These are phyloP conservation scores for Epichloe amarillans DNA, from an alignment of 2,329 filamentous ascomycete genomes.

Conservation along the genomic window DNA sequence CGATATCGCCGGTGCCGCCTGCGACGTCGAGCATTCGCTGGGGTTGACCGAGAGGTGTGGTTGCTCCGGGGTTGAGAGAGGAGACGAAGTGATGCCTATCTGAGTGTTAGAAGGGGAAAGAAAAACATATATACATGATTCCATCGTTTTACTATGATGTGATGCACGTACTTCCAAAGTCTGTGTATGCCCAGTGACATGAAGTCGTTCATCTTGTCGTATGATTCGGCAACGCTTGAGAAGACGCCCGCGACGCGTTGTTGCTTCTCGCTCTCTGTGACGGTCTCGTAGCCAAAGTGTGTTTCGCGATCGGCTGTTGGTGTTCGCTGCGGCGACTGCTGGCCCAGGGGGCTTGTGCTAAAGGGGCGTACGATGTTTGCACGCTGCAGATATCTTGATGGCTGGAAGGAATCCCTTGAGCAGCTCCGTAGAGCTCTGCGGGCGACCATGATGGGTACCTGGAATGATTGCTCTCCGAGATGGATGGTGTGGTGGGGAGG, in stretches of 20 bases:
- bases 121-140: background rate
- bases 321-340: slow-evolving; percentile 10
- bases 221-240: slow-evolving; percentile 84
- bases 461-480: background rate
- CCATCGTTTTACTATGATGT: background rate
- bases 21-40: slow-evolving; percentile 88
- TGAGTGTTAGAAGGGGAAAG: background rate
- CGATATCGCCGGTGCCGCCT: slow-evolving; percentile 93
- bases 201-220: slow-evolving; percentile 97
- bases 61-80: slow-evolving; percentile 69
- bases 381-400: slow-evolving; percentile 7
- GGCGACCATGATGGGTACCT: slow-evolving; percentile 13
- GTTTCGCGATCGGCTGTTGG: slow-evolving; percentile 45
- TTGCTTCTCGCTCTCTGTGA: slow-evolving; percentile 66
- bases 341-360: slow-evolving; percentile 15
- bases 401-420: slow-evolving; percentile 12
- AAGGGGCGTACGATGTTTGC: slow-evolving; percentile 14
- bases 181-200: slow-evolving; percentile 98
- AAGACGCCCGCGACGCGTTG: slow-evolving; percentile 72
- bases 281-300: slow-evolving; percentile 82
- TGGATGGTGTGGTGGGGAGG: background rate
- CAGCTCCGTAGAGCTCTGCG: slow-evolving; percentile 18
- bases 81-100: slow-evolving; percentile 81
- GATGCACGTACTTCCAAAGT: slow-evolving; percentile 62
- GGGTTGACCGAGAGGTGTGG: slow-evolving; percentile 28